Percentiles rank a stretch among this genome's conserved stretches.
Evolutionary conservation across 2,329 filamentous ascomycete species (phyloP).

Genomic region (Phaeomoniella chlamydospora): DNA sequence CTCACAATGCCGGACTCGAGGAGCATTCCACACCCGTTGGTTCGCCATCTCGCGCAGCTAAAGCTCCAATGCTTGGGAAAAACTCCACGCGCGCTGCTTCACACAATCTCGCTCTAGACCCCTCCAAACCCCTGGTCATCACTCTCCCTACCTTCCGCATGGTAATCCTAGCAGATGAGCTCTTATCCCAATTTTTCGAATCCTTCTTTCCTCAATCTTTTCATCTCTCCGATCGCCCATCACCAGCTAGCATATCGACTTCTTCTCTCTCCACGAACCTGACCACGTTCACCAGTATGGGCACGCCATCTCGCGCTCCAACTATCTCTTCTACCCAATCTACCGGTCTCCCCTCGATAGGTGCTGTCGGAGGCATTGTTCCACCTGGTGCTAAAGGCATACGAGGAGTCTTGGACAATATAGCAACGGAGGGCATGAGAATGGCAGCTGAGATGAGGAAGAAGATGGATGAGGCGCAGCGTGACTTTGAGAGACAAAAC

Average conservation of each 20-base stretch:
- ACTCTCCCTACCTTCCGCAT: constrained; percentile 96
- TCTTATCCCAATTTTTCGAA: constrained; percentile 94
- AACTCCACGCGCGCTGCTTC: constrained; percentile 46
- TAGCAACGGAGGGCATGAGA: constrained; percentile 93
- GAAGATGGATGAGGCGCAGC: constrained; percentile 90
- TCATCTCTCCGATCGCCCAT: constrained; percentile 57
- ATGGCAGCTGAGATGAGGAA: constrained; percentile 85
- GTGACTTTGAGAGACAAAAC: constrained; percentile 72
- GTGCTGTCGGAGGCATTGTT: constrained; percentile 43
- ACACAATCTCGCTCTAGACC: constrained; percentile 80
- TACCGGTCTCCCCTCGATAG: constrained; percentile 20
- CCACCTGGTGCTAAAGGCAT: constrained; percentile 61
- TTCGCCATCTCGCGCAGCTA: constrained; percentile 7
- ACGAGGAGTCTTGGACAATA: constrained; percentile 87
- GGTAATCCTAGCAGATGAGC: constrained; percentile 91
- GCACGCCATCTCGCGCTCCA: constrained; percentile 25
- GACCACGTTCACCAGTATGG: constrained; percentile 70
- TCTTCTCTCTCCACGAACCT: constrained; percentile 51
- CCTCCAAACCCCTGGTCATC: constrained; percentile 84
- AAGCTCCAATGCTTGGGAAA: constrained; percentile 1
- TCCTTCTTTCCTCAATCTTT: constrained; percentile 88
- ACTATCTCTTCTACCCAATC: constrained; percentile 16
- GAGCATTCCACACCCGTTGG: constrained; percentile 11
- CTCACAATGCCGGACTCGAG: constrained; percentile 3
- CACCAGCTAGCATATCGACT: constrained; percentile 18